Conservation (phyloP, 106 monocot species). For the Apostasia ramifera region DNA sequence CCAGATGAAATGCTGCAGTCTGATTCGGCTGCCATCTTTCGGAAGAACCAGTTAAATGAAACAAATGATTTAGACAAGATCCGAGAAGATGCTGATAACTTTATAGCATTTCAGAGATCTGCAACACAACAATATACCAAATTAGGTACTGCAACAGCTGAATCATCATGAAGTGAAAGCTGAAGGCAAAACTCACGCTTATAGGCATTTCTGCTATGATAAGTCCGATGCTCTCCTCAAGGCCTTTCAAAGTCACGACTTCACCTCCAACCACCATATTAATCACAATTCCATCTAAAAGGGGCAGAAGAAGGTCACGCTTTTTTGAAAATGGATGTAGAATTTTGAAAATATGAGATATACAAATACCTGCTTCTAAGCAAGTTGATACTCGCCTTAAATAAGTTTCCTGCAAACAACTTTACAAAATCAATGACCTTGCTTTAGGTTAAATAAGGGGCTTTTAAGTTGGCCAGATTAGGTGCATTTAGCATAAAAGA, state of each 20-base stretch:
- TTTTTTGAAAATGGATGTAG: background rate
- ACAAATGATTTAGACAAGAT: no score
- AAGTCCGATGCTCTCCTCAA: constrained; percentile 79
- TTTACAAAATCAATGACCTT: no score
- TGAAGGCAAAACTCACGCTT: constrained; percentile 41
- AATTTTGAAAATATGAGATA: background rate
- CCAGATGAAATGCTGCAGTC: no score
- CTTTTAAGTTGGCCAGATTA: no score
- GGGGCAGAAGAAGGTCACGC: background rate
- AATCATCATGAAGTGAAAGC: background rate
- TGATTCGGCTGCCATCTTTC: no score
- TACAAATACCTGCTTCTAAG: constrained; percentile 49
- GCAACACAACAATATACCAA: constrained; percentile 15
- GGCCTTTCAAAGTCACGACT: constrained; percentile 65
- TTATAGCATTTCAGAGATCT: constrained; percentile 62
- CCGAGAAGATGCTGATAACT: background rate
- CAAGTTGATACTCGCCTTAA: constrained; percentile 67
- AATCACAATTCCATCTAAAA: constrained; percentile 93
- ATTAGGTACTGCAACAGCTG: background rate
- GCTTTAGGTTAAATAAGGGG: no score
- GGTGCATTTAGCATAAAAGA: no score
- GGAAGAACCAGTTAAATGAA: no score
- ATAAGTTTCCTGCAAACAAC: constrained; percentile 44
- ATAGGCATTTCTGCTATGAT: constrained; percentile 94
- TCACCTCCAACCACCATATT: constrained; percentile 99